Base-by-base conservation (phyloP, 192 early-diverging fungal genomes). In the Ramicandelaber brevisporus region DNA sequence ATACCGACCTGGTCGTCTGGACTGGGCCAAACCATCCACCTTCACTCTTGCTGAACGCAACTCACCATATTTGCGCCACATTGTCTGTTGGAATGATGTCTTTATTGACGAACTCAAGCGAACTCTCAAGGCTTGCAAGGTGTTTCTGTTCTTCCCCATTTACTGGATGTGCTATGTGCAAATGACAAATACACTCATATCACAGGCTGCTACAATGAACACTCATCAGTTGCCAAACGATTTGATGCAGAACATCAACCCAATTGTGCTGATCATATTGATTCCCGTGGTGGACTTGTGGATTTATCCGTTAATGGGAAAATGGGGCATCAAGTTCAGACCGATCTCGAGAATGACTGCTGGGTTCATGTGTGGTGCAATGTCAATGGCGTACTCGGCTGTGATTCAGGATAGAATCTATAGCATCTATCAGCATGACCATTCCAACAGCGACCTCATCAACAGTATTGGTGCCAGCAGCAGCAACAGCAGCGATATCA, bases 211-310 rank as follows among this genome's bases (percentile, higher is more conserved):
- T 29, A 59, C 55, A 12, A 71, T 74, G 65, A 22, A 41, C 17
- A 37, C 46, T 20, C 48, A 55, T 14, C 47, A 50, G 17, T 44
- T 74, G 17, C 61, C 71, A 22, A 65, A 69, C 38, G 72, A 76
- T 36, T 57, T 70, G 27, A 61, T 79, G 44, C 57, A 63, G 32
- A 70, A 69, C 38, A 55, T 74, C 22, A 61, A 73, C 34, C 65
- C 71, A 10, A 20, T 77, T 27, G 48, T 57, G 34, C 33, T 80
- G 34, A 60, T 78, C 28, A 57, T 73, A 26, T 40, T 65, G 5
- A 74, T 76, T 31, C 76, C 76, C n/a, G 40, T 77, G 22, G 64
- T 77, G 28, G 69, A 77, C 48, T 36, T 33, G 15, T 13, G 53
- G 22, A 30, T 70, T 21, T 72, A 73, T 50, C 76, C 76, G 3